Conservation (phyloP, 352 stramenopile species). For the Phytophthora hybrid region DNA sequence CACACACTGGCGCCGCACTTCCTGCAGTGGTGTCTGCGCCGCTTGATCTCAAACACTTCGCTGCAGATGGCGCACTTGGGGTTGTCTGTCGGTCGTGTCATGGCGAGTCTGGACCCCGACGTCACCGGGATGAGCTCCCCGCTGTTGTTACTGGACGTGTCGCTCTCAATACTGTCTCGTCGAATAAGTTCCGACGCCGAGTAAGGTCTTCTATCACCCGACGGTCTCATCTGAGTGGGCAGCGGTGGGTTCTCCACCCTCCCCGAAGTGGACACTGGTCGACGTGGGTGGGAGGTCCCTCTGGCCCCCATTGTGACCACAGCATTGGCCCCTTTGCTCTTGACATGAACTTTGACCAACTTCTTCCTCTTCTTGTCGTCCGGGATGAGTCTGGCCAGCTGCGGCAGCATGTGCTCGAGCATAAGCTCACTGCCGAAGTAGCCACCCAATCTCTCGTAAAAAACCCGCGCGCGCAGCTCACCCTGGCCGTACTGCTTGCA, state of each 20-base stretch:
- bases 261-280: conserved; percentile 49
- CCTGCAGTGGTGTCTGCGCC: conserved; percentile 72
- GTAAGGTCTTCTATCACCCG: conserved; percentile 46
- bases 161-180: conserved; percentile 54
- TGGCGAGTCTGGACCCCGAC: conserved; percentile 32
- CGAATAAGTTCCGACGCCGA: conserved; percentile 52
- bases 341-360: conserved; percentile 66
- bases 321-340: conserved; percentile 26
- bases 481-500: conserved; percentile 82
- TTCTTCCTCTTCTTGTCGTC: conserved; percentile 83
- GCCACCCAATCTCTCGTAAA: conserved; percentile 59
- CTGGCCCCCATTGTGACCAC: conserved; percentile 1
- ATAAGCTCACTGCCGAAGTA: conserved; percentile 83
- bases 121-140: conserved; percentile 33
- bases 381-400: conserved; percentile 79
- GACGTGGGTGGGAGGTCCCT: conserved; percentile 16
- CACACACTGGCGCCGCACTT: conserved; percentile 82
- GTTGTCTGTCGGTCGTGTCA: conserved; percentile 63
- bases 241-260: conserved; percentile 37
- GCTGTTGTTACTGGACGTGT: conserved; percentile 50
- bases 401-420: conserved; percentile 83
- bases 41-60: conserved; percentile 81
- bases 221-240: conserved; percentile 20
- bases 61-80: conserved; percentile 82
- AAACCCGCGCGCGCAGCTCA: conserved; percentile 65